Evolutionary conservation across 768 basidiomycete genomes (phyloP), one percentile per base, ranked within the genome.

Genomic region (Pulveroboletus frians): DNA sequence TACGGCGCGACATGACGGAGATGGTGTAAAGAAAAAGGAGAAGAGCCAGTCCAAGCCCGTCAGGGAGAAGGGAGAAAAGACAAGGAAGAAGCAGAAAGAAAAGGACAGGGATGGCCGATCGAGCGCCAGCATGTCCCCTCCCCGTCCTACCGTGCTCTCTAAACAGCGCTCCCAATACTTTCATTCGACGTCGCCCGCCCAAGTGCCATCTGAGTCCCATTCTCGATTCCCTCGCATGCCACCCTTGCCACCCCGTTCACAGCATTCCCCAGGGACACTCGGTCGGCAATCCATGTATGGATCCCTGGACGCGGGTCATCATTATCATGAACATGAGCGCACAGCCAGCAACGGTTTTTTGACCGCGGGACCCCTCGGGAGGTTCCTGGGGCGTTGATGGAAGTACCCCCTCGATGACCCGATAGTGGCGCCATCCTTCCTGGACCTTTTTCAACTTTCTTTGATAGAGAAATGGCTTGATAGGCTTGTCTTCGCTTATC

Each of bases 1-100:
- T 8, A 29, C 10, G 14, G 5, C 20, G 5, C 47, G 35, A 18
- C 45, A 26, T 13, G 50, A 55, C 29, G 35, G 30, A 1, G 55
- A 47, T 18, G 27, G 10, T 0, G 47, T 29, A 6, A 61, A 49
- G 50, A 53, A 45, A 38, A 54, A 45, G 27, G 43, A 37, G 9
- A 61, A 61, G 35, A 46, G 48, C 8, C 1, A n/a, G 34, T 26
- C 47, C 27, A 68, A 61, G 40, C 50, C 55, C n/a, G 59, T 53
- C 53, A 64, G 58, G 39, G 59, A 62, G 30, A 66, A 65, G 47
- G 61, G 60, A 46, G 62, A 61, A 64, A 73, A 74, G 41, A 47
- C 66, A 67, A 76, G 71, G 65, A 73, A 73, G 69, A 70, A 58
- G 8, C 63, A 56, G 17, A 54, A 46, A 17, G 52, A 49, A 4